Conservation (phyloP, 345 rosid genomes). For the Moricandia arvensis region DNA sequence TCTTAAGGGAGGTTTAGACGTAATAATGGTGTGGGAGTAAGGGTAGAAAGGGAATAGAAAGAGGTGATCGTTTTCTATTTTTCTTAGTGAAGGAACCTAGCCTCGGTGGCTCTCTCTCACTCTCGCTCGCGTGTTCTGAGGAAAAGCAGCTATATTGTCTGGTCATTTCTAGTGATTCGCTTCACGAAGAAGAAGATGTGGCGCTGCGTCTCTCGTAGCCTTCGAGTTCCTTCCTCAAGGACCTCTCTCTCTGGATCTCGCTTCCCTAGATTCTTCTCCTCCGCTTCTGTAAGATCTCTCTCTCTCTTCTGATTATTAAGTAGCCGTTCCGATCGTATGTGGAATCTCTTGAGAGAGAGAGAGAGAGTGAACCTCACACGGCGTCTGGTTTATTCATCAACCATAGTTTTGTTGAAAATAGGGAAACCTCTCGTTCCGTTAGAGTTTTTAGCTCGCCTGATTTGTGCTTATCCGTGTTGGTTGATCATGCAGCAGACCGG, state of each 20-base stretch:
- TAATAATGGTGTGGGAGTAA: neutral
- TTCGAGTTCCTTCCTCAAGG: slow-evolving; percentile 56
- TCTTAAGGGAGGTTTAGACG: neutral
- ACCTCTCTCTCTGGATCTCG: slow-evolving; percentile 65
- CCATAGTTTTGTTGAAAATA: too few species aligned
- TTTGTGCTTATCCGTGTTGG: neutral
- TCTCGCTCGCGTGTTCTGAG: slow-evolving; percentile 20
- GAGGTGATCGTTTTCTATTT: slow-evolving; percentile 26
- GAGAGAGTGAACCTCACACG: neutral
- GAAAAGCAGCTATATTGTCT: neutral
- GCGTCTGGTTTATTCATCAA: too few species aligned
- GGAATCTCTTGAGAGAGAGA: neutral
- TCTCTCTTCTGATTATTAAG: neutral
- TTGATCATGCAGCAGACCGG: slow-evolving; percentile 39
- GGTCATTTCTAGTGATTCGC: slow-evolving; percentile 20
- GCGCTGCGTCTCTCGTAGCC: slow-evolving; percentile 96
- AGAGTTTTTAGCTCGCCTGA: neutral
- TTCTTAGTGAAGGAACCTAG: neutral
- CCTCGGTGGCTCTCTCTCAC: slow-evolving; percentile 37
- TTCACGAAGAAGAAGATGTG: slow-evolving; percentile 54
- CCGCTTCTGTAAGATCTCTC: slow-evolving; percentile 55
- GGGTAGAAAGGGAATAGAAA: neutral
- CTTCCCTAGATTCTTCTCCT: slow-evolving; percentile 66
- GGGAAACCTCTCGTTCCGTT: neutral
- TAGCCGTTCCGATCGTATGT: too few species aligned